phyloP scores from a whole-genome alignment of 306 rosid genomes.

The Corylus avellana region DNA sequence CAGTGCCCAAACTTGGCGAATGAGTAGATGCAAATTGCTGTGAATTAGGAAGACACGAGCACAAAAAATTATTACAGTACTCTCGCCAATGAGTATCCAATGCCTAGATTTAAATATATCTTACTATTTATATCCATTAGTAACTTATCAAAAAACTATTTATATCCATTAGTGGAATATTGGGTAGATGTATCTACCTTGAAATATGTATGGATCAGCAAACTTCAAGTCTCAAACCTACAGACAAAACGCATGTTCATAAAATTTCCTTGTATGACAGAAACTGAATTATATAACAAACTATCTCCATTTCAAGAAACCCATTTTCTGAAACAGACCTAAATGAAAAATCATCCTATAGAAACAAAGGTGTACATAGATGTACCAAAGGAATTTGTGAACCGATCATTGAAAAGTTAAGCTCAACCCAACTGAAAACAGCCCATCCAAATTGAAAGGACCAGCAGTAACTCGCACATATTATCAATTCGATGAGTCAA shows the following conservation, averaged over 20 bases:
- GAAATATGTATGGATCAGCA: constrained; percentile 53
- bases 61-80: constrained; percentile 51
- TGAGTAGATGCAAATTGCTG: constrained; percentile 56
- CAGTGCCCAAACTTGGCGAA: constrained; percentile 81
- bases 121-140: constrained; percentile 10
- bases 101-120: not conserved
- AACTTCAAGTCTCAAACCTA: constrained; percentile 91
- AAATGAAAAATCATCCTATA: not conserved
- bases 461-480: not conserved
- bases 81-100: constrained; percentile 20
- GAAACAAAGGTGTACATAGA: not conserved
- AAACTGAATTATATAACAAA: constrained; percentile 23
- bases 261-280: constrained; percentile 57
- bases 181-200: constrained; percentile 36
- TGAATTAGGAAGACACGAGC: constrained; percentile 55
- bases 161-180: not conserved
- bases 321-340: not conserved
- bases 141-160: not conserved
- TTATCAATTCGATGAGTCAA: constrained; percentile 1
- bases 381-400: constrained; percentile 29
- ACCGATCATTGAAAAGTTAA: constrained; percentile 24
- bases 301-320: constrained; percentile 28
- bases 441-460: constrained; percentile 34
- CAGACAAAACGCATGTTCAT: constrained; percentile 63
- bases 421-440: constrained; percentile 15